Percentiles rank a stretch among this genome's conserved stretches.
Evolutionary conservation across 2,329 filamentous ascomycete species (phyloP).

Genomic region (Nannizziopsis barbatae): DNA sequence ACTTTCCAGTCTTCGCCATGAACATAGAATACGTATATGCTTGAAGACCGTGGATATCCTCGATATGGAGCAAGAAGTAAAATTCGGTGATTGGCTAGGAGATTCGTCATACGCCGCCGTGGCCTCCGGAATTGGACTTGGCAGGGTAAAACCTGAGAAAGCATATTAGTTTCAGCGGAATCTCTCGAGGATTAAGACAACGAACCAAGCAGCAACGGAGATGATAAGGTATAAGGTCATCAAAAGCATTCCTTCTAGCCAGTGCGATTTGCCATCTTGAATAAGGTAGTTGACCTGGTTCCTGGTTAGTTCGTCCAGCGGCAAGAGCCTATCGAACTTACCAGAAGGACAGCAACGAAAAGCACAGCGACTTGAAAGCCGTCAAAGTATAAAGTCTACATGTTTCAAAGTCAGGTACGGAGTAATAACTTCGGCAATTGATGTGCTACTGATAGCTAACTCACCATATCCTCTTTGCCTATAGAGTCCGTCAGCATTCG

Average conservation of each 20-base stretch:
- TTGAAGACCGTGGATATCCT: too few species aligned
- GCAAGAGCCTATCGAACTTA: constrained; percentile 16
- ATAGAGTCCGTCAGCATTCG: constrained; percentile 9
- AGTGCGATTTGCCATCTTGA: constrained; percentile 47
- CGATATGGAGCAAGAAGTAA: too few species aligned
- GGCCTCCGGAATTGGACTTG: constrained; percentile 1
- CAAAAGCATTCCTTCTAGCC: constrained; percentile 51
- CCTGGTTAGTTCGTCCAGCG: constrained; percentile 9
- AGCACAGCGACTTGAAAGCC: constrained; percentile 68
- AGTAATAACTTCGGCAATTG: neutral
- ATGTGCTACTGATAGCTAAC: neutral
- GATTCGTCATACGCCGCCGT: neutral
- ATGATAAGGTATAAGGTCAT: constrained; percentile 53
- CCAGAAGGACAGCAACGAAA: constrained; percentile 44
- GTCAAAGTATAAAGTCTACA: constrained; percentile 63
- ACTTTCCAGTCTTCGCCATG: too few species aligned
- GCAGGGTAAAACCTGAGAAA: constrained; percentile 11
- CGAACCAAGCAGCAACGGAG: constrained; percentile 42
- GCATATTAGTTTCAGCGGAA: neutral
- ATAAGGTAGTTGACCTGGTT: constrained; percentile 53
- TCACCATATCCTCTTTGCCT: constrained; percentile 47
- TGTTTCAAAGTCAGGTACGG: neutral
- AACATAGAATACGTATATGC: too few species aligned
- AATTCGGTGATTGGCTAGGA: too few species aligned
- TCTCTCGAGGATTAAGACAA: neutral